Evolutionary conservation across 108 stramenopile genomes (phyloP).

Genomic region (Epipyxis sp.): DNA sequence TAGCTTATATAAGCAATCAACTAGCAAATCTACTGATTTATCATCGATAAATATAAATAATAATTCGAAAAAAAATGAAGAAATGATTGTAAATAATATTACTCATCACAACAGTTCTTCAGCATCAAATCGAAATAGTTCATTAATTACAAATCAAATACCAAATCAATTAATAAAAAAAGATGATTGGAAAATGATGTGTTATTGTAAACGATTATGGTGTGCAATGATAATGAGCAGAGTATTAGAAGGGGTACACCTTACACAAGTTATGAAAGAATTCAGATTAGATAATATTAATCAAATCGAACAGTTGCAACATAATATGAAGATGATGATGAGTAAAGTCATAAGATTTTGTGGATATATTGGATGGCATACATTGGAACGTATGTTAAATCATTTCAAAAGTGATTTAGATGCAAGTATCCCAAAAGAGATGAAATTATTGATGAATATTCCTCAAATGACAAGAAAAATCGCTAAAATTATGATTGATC

Average conservation of each 20-base stretch:
- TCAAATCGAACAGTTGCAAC: neutral
- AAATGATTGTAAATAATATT: neutral
- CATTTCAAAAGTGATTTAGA: neutral
- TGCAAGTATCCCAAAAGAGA: neutral
- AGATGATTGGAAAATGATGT: neutral
- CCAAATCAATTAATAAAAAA: too few relatives aligned
- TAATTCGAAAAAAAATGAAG: neutral
- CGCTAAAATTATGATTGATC: neutral
- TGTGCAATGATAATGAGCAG: neutral
- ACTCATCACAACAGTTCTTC: neutral
- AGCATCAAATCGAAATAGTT: neutral
- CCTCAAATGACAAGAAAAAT: neutral
- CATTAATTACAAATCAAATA: neutral
- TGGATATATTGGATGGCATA: constrained; percentile 8
- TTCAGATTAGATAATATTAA: neutral
- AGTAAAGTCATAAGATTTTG: neutral
- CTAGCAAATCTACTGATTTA: neutral
- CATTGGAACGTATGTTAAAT: neutral
- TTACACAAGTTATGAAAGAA: neutral
- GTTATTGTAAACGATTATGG: neutral
- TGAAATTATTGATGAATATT: neutral
- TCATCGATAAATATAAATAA: neutral
- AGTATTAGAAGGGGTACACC: neutral
- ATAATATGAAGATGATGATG: neutral
- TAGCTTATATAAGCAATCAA: too few relatives aligned